Percentiles rank a stretch among this genome's conserved stretches.
These are phyloP conservation scores for Cladorrhinum sp. DNA, from an alignment of 2,329 filamentous ascomycete genomes.

Conservation along the genomic window DNA sequence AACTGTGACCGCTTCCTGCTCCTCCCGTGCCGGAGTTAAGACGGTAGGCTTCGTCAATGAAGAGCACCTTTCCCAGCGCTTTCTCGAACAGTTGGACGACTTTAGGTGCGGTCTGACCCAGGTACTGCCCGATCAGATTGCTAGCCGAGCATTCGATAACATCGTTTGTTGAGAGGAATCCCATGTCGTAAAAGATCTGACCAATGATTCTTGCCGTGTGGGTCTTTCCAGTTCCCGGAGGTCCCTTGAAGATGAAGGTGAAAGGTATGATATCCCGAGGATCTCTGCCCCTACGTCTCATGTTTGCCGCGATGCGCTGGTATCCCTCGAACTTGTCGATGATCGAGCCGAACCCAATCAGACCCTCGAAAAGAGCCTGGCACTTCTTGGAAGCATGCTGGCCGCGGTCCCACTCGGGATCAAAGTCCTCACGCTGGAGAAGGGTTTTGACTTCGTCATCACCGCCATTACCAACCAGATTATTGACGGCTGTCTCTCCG, in stretches of 20 bases:
- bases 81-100: constrained; percentile 56
- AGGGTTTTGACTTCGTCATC: not conserved
- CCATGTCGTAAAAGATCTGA: constrained; percentile 70
- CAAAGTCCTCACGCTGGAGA: constrained; percentile 25
- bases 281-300: constrained; percentile 37
- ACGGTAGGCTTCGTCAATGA: constrained; percentile 57
- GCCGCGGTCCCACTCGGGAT: constrained; percentile 14
- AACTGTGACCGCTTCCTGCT: constrained; percentile 41
- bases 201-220: constrained; percentile 68
- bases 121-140: constrained; percentile 63
- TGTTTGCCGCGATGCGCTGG: constrained; percentile 14
- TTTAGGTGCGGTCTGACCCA: constrained; percentile 67
- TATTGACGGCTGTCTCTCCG: constrained; percentile 20
- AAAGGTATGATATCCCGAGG: constrained; percentile 49
- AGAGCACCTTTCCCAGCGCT: constrained; percentile 57
- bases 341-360: constrained; percentile 15
- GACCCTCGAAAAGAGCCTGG: constrained; percentile 12
- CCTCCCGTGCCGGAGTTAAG: constrained; percentile 45
- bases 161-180: constrained; percentile 56
- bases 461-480: constrained; percentile 28
- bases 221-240: constrained; percentile 65
- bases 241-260: constrained; percentile 56
- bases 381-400: constrained; percentile 5
- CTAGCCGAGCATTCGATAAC: constrained; percentile 64
- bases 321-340: constrained; percentile 17